Percentiles rank a stretch among this genome's conserved stretches.
Conservation (phyloP, 2,329 filamentous ascomycete species). For the Dothistroma pini region DNA sequence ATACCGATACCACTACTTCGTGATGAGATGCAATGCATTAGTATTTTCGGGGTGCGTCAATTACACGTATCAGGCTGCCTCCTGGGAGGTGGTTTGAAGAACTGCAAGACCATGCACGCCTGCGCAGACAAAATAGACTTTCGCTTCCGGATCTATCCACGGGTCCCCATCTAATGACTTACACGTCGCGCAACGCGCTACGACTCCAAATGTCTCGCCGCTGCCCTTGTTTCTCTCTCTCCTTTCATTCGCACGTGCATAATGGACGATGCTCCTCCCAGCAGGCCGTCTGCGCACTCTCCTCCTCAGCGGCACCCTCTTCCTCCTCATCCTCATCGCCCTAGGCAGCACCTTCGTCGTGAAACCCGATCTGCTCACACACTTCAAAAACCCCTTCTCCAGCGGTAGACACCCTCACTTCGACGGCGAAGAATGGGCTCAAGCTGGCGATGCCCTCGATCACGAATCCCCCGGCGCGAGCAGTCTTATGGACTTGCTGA, state of each 20-base stretch:
- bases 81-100: too few species aligned
- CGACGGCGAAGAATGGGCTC: neutral
- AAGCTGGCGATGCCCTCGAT: neutral
- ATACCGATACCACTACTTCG: neutral
- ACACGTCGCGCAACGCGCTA: neutral
- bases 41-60: neutral
- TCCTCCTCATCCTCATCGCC: neutral
- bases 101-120: too few species aligned
- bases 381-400: neutral
- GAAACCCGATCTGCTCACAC: neutral
- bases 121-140: neutral
- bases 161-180: too few species aligned
- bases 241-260: neutral
- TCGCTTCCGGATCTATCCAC: neutral
- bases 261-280: neutral
- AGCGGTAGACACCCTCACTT: neutral
- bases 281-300: neutral
- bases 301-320: neutral
- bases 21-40: neutral
- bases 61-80: too few species aligned
- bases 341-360: neutral
- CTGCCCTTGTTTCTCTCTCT: neutral
- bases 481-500: neutral
- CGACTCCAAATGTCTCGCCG: neutral
- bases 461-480: neutral